Percentiles rank a stretch among this genome's conserved stretches.
Evolutionary conservation across 164 flowering plant species (phyloP).

Genomic region (Paratinospora sagittata): DNA sequence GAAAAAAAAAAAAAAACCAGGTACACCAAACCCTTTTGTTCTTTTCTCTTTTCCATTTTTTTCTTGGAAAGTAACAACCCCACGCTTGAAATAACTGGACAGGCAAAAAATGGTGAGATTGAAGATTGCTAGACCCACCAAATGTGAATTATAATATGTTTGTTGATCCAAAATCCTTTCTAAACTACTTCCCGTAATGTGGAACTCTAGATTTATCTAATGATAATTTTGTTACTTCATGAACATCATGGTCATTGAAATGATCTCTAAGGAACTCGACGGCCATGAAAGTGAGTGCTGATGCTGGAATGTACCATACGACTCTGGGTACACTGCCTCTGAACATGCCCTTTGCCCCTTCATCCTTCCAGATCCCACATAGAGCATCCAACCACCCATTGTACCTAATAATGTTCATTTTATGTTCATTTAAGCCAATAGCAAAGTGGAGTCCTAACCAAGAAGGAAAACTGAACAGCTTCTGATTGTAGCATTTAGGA

Average conservation of each 20-base stretch:
- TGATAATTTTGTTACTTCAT: conserved; percentile 42
- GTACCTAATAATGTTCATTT: conserved; percentile 40
- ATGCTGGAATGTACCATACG: conserved; percentile 90
- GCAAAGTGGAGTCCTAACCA: no score
- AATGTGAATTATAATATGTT: background rate
- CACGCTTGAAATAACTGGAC: background rate
- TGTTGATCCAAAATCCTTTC: background rate
- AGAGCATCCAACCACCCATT: conserved; percentile 77
- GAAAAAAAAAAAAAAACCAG: no score
- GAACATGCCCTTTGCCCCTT: conserved; percentile 73
- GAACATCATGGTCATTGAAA: conserved; percentile 35
- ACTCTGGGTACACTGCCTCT: conserved; percentile 85
- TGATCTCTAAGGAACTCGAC: conserved; percentile 85
- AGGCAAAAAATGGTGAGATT: background rate
- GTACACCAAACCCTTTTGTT: no score
- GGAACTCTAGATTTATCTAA: conserved; percentile 45
- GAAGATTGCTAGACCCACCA: background rate
- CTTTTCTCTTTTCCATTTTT: background rate
- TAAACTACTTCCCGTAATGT: conserved; percentile 30
- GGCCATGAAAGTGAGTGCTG: conserved; percentile 92
- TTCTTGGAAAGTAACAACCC: no score
- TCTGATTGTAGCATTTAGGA: no score
- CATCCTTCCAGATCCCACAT: conserved; percentile 48
- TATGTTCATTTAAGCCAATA: no score
- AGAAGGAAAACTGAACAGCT: no score